Conservation (phyloP, 2,329 filamentous ascomycete species). For the Aspergillus japonicus region DNA sequence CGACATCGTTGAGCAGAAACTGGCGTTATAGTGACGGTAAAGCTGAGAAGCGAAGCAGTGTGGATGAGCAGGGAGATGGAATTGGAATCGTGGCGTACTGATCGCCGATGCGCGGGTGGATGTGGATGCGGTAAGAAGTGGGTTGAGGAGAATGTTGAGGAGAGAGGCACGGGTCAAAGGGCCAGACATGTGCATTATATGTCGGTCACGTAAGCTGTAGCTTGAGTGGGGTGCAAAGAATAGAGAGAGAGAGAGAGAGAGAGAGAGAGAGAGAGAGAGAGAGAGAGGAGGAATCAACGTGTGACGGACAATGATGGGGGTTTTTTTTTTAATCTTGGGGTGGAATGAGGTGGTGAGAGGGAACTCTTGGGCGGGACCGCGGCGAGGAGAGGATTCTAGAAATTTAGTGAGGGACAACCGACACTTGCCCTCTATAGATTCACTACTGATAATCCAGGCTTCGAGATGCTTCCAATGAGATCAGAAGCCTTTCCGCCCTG, state of each 20-base stretch:
- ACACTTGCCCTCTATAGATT: background rate
- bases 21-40: conserved; percentile 13
- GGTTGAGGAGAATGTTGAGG: conserved; percentile 24
- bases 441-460: background rate
- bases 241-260: background rate
- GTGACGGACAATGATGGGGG: background rate
- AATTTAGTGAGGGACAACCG: conserved; percentile 2
- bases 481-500: background rate
- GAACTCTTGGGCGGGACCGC: background rate
- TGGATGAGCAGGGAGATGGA: conserved; percentile 3
- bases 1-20: conserved; percentile 26
- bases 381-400: conserved; percentile 20
- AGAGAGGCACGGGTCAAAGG: conserved; percentile 29
- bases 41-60: conserved; percentile 20
- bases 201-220: background rate
- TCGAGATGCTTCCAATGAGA: background rate
- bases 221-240: background rate
- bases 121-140: conserved; percentile 12
- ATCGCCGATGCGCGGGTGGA: conserved; percentile 5
- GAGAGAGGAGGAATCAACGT: background rate
- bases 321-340: conserved; percentile 4
- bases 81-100: conserved; percentile 9
- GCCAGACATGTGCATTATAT: conserved; percentile 30
- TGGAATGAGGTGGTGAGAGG: background rate
- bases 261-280: background rate